A percentile compares a stretch with the other conserved stretches of the same genome.
These are phyloP conservation scores for Daedaleopsis sinensis DNA, from an alignment of 768 basidiomycete genomes.

Conservation along the genomic window DNA sequence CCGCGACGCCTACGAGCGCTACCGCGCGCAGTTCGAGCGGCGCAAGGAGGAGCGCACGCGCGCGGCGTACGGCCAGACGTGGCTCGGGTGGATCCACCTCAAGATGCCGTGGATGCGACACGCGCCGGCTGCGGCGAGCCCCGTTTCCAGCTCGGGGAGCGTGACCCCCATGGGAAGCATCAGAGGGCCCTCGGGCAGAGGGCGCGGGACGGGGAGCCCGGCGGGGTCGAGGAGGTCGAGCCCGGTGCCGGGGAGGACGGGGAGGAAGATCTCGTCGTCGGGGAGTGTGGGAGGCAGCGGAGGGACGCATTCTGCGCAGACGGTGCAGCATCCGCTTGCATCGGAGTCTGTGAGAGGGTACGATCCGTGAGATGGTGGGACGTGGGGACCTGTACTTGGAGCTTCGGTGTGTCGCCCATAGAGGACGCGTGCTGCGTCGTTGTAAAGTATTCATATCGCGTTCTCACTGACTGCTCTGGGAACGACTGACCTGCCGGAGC, in stretches of 20 bases:
- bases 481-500: background rate
- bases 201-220: conserved; percentile 22
- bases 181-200: conserved; percentile 11
- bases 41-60: conserved; percentile 67
- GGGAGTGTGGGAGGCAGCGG: background rate
- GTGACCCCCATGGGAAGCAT: conserved; percentile 18
- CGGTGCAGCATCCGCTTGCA: background rate
- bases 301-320: background rate
- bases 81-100: conserved; percentile 33
- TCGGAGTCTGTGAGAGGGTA: background rate
- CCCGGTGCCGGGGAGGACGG: conserved; percentile 21
- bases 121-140: conserved; percentile 5
- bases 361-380: background rate
- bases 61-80: conserved; percentile 33
- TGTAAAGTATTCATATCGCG: background rate
- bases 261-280: background rate
- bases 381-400: background rate
- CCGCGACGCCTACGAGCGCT: conserved; percentile 90
- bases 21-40: conserved; percentile 85
- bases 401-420: background rate
- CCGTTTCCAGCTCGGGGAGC: background rate
- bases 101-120: conserved; percentile 30
- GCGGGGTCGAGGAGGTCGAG: conserved; percentile 29
- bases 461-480: background rate
- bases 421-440: background rate